Evolutionary conservation across 306 rosid species (phyloP).

Genomic region (Castanea sativa): DNA sequence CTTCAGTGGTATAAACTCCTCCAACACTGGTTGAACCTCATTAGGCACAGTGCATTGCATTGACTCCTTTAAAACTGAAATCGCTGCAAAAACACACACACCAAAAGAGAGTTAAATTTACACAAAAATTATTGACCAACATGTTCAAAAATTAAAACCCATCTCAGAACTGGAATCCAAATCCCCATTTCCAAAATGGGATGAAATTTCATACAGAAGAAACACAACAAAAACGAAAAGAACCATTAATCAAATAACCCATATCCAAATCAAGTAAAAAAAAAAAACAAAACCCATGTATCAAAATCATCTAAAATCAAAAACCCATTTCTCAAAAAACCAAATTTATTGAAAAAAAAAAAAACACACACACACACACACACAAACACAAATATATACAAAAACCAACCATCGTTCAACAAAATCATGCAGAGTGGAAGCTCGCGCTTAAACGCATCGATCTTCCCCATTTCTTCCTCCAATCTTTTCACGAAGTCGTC

Average conservation of each 20-base stretch:
- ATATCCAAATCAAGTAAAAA: not conserved
- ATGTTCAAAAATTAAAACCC: conserved; percentile 11
- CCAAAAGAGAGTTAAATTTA: not conserved
- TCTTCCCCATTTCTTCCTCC: conserved; percentile 79
- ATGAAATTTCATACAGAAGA: not conserved
- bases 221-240: not conserved
- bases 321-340: not conserved
- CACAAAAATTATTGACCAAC: conserved; percentile 22
- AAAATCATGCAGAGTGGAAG: conserved; percentile 90
- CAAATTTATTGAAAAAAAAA: not conserved
- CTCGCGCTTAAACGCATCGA: conserved; percentile 91
- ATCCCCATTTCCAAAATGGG: not conserved
- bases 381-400: not conserved
- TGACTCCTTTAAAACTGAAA: conserved; percentile 52
- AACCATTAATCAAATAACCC: not conserved
- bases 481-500: conserved; percentile 46
- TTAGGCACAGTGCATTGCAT: conserved; percentile 42
- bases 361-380: too few relatives aligned
- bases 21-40: conserved; percentile 55
- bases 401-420: conserved; percentile 69
- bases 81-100: conserved; percentile 42
- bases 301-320: not conserved
- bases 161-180: not conserved
- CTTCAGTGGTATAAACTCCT: conserved; percentile 76
- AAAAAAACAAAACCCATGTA: not conserved